phyloP scores from a whole-genome alignment of 2,329 filamentous ascomycete genomes.

The Boeremia lycopersici region DNA sequence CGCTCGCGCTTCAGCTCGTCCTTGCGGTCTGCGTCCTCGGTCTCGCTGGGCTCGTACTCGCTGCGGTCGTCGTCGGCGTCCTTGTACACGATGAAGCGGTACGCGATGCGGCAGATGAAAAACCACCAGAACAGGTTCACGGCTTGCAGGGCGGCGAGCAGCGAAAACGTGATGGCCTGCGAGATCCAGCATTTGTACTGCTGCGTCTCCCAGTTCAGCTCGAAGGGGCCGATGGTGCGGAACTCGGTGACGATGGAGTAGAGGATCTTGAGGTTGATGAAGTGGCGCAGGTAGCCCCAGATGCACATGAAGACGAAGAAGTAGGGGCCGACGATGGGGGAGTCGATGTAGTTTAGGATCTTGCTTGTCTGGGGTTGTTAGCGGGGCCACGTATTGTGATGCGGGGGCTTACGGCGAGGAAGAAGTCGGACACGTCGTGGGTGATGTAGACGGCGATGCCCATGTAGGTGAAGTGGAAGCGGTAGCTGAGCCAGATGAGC shows the following conservation, averaged over 20 bases:
- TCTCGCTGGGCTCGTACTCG: slow-evolving; percentile 62
- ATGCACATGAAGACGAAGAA: slow-evolving; percentile 80
- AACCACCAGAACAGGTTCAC: slow-evolving; percentile 85
- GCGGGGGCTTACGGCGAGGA: slow-evolving; percentile 85
- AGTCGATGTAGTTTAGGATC: slow-evolving; percentile 87
- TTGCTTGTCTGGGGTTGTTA: slow-evolving; percentile 75
- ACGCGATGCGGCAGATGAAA: slow-evolving; percentile 76
- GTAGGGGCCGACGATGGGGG: slow-evolving; percentile 78
- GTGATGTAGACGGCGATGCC: slow-evolving; percentile 92
- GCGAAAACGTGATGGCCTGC: slow-evolving; percentile 68
- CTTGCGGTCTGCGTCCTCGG: slow-evolving; percentile 48
- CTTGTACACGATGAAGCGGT: slow-evolving; percentile 68
- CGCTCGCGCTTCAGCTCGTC: slow-evolving; percentile 16
- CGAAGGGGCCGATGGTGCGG: slow-evolving; percentile 74
- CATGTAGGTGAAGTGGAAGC: slow-evolving; percentile 97
- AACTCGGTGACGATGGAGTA: slow-evolving; percentile 77
- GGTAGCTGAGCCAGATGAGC: slow-evolving; percentile 85
- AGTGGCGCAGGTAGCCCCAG: slow-evolving; percentile 92
- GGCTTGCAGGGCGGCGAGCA: slow-evolving; percentile 72
- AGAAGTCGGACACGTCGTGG: slow-evolving; percentile 93
- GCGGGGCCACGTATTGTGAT: not conserved
- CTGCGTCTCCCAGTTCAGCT: slow-evolving; percentile 75
- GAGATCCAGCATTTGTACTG: slow-evolving; percentile 78
- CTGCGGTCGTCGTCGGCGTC: slow-evolving; percentile 73
- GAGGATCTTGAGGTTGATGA: slow-evolving; percentile 78